phyloP scores from a whole-genome alignment of 306 rosid genomes.

The Prunus mongolica region DNA sequence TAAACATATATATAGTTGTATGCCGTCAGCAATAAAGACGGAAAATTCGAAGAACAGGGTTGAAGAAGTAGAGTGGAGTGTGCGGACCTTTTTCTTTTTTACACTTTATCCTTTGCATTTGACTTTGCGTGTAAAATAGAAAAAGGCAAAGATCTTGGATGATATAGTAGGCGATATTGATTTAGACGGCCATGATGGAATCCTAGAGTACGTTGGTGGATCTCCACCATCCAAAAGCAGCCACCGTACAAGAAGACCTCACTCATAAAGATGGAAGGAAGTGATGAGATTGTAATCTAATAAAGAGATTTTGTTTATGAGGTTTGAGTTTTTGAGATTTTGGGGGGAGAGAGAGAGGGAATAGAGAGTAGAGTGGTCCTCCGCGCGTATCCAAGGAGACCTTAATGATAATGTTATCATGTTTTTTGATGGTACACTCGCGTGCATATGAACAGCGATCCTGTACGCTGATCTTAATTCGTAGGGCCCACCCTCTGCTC shows the following conservation, averaged over 20 bases:
- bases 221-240: slow-evolving; percentile 19
- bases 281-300: neutral
- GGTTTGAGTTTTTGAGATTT: neutral
- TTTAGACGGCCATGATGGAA: slow-evolving; percentile 18
- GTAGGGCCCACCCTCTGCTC: slow-evolving; percentile 3
- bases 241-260: neutral
- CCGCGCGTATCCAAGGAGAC: neutral
- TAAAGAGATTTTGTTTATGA: neutral
- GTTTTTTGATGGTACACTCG: slow-evolving; percentile 37
- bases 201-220: neutral
- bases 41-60: neutral
- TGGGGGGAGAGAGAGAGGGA: neutral
- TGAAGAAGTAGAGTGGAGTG: neutral
- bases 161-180: neutral
- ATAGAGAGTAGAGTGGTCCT: neutral
- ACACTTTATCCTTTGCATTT: neutral
- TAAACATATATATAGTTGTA: no score
- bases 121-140: slow-evolving; percentile 20
- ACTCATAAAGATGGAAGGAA: neutral
- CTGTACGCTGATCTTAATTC: slow-evolving; percentile 20
- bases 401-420: slow-evolving; percentile 61
- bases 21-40: no score
- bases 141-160: slow-evolving; percentile 16
- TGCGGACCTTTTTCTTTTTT: neutral
- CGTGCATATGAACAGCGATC: slow-evolving; percentile 65